Evolutionary conservation across 2,329 filamentous ascomycete genomes (phyloP), one percentile per base, ranked within the genome.

Genomic region (Microcyclosporella mali): DNA sequence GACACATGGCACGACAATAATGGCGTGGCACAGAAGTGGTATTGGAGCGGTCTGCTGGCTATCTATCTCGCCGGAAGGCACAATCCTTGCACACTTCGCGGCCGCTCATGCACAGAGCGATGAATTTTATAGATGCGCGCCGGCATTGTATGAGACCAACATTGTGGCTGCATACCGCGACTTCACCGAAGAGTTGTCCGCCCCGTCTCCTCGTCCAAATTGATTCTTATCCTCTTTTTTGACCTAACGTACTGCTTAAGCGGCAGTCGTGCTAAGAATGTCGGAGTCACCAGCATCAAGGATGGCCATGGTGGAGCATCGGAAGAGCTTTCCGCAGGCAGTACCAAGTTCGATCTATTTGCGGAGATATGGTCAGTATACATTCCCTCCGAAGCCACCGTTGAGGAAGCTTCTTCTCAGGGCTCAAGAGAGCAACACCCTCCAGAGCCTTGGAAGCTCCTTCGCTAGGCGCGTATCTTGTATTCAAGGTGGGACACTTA

Each of bases 241-340:
- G 21, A 33, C 33, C 35, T 43, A 35, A 32, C 25, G 19, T 29
- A 34, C 34, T 40, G 44, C 51, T 53, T 71, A 71, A 51, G 64
- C 61, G 41, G 67, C 60, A 61, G 82, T 81, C 71, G 87, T 82
- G 73, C 76, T 83, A 63, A 98, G 81, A 72, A 98, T 98, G 73
- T 98, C 92, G 60, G 88, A 95, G 82, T 97, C 71, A 70, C 90
- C 92, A 69, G 89, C 88, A 73, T 98, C 92, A 59, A 97, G 77
- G 68, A 97, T 85, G 62, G 89, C 84, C 85, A 98, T 94, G 73
- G 89, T 95, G 59, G 87, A 90, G 82, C 87, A 94, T 62, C 88
- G 82, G 85, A 94, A 98, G 68, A 98, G 85, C 79, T 97, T 97
- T 79, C 92, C 92, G 77, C 89, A 95, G 61, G 88, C 89, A 67